Evolutionary conservation across 345 rosid genomes (phyloP), one percentile per base, ranked within the genome.

Genomic region (Gossypium longicalyx): DNA sequence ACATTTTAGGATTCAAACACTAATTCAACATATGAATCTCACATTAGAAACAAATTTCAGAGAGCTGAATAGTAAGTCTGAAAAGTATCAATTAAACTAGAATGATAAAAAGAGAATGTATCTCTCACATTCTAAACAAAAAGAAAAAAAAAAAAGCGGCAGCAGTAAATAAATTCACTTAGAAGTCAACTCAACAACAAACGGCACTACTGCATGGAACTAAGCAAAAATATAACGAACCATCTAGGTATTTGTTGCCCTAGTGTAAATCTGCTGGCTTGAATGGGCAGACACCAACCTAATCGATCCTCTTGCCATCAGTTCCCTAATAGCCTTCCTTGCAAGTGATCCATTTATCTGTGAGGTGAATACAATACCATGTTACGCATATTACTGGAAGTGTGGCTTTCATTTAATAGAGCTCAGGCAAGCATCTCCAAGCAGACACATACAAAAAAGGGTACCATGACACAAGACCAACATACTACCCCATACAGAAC

Each of bases 211-310:
- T 60, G 29, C 57, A 72, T 59, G 5, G 41, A 60, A 73, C 75
- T 19, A 70, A 19, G 25, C 63, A 70, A 70, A 57, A 70, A 17
- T n/a, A 12, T 6, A 6, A 43, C 27, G 15, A 65, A 49, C 45
- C 54, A 54, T 67, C 77, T 83, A 90, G 77, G 89, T 87, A 75
- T 89, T 89, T 4, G 96, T 88, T 0, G 92, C 91, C 79, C 97
- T 86, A 48, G 94, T 89, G 85, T 89, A 89, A 56, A 93, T 93
- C 86, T 91, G 92, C 83, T 91, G 94, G 88, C 93, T 88, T 12
- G 94, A 70, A 79, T 91, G 93, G 58, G 92, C 79, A 64, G 95
- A 87, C 4, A 91, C 86, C 97, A 88, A 85, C 85, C 92, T 79
- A 82, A 89, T 87, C 52, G 77, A 77, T 25, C 93, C 98, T 77